These are phyloP conservation scores for Zostera marina DNA, from an alignment of 116 monocot genomes.

Conservation along the genomic window DNA sequence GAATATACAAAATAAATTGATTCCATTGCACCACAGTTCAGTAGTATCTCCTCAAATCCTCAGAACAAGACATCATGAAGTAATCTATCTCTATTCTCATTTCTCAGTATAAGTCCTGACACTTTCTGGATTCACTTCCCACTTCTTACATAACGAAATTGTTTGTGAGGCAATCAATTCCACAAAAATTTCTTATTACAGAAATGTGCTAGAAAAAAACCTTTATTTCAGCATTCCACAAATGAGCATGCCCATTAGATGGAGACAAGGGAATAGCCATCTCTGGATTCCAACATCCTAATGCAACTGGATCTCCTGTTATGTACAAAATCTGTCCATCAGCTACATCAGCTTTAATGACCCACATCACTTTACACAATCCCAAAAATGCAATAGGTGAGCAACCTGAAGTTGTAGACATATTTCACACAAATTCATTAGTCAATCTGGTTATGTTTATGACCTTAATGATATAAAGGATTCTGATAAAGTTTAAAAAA, in stretches of 20 bases:
- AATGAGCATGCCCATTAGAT: constrained; percentile 24
- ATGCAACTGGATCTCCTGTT: constrained; percentile 54
- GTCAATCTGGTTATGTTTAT: not conserved
- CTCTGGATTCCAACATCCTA: constrained; percentile 84
- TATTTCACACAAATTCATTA: not conserved
- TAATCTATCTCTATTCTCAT: too few relatives aligned
- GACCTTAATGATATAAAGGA: not conserved
- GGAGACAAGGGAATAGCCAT: constrained; percentile 59
- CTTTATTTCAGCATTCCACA: constrained; percentile 67
- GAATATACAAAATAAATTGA: too few relatives aligned
- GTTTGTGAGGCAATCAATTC: not conserved
- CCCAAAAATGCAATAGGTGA: constrained; percentile 17
- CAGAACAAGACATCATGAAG: too few relatives aligned
- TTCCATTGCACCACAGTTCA: too few relatives aligned
- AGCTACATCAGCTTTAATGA: constrained; percentile 49
- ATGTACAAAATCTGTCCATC: constrained; percentile 43
- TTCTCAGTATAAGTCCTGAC: not conserved
- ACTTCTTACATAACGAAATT: not conserved
- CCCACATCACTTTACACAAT: constrained; percentile 57
- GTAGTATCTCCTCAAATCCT: too few relatives aligned
- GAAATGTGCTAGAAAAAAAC: constrained; percentile 8
- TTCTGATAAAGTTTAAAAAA: not conserved
- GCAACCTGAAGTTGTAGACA: constrained; percentile 10
- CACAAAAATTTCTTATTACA: not conserved
- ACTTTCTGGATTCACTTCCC: not conserved